Evolutionary conservation across 805 yeast species (phyloP), one percentile per base, ranked within the genome.

Genomic region (Hanseniaspora valbyensis): DNA sequence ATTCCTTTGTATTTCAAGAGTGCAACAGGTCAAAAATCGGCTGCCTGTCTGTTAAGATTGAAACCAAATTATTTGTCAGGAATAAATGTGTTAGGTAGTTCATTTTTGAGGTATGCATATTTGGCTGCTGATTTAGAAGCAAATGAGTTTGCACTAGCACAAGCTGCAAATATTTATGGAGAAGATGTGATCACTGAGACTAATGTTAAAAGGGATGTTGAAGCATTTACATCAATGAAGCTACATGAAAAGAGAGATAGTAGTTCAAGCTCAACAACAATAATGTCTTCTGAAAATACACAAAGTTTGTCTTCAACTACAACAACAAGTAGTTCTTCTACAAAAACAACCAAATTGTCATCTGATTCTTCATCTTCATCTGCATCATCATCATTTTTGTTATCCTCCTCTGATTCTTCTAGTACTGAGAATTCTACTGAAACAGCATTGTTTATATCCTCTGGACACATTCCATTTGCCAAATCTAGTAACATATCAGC

Each of bases 81-180:
- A 1, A 77, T 66, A 58, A 69, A 74, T 9, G 58, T 75, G 2
- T 61, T 83, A 37, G 92, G 90, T 2, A 65, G 76, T 6, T 71
- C 83, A 3, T 76, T 82, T 56, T 54, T 83, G 42, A 67, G 67
- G 46, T 66, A 70, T 42, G 63, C 73, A 7, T 81, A 76, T 58
- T 53, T 82, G 34, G 89, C 81, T 0, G 79, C 80, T 34, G 87
- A 83, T 61, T 70, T 76, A 54, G 86, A 73, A 14, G 76, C 75
- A 18, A 61, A 68, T 24, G 65, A 66, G 21, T 59, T 82, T 25
- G 92, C 82, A 0, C 44, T 83, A 44, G 84, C 78, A 0, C 71
- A 72, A 42, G 69, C 80, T 50, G 53, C 48, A 26, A 37, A 25
- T 13, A 34, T 34, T 28, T 10, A 28, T 49, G 13, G 48, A 54